Conservation (phyloP, 495 filamentous ascomycete genomes). For the Penicillium daleae region DNA sequence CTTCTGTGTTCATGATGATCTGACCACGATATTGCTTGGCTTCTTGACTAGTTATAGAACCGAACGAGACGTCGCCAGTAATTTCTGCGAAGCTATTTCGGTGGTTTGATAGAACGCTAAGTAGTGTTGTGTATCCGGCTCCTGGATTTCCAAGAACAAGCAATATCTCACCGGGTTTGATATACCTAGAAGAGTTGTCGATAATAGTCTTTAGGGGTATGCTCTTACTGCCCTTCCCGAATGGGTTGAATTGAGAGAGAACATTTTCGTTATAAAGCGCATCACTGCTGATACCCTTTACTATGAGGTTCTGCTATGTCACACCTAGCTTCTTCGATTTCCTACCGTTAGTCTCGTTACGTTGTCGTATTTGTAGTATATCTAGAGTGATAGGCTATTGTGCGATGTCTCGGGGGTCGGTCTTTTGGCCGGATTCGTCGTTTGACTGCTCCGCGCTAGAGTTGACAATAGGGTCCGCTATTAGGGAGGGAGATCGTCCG, state of each 20-base stretch:
- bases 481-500: constrained; percentile 12
- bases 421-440: constrained; percentile 16
- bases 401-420: constrained; percentile 13
- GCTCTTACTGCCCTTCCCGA: constrained; percentile 32
- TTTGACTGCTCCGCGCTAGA: constrained; percentile 14
- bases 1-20: constrained; percentile 67
- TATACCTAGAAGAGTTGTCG: constrained; percentile 33
- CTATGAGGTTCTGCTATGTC: constrained; percentile 51
- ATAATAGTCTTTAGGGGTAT: constrained; percentile 36
- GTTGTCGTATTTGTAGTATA: constrained; percentile 15
- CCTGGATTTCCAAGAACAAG: constrained; percentile 46
- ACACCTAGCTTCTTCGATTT: constrained; percentile 47
- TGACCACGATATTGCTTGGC: constrained; percentile 65
- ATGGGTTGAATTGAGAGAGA: constrained; percentile 55
- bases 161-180: constrained; percentile 44
- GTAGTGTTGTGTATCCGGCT: constrained; percentile 42
- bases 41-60: constrained; percentile 55
- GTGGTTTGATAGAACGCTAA: constrained; percentile 73
- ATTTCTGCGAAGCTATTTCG: constrained; percentile 64
- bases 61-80: constrained; percentile 59
- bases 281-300: constrained; percentile 40
- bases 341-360: constrained; percentile 7
- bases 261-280: constrained; percentile 48
- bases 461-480: constrained; percentile 14
- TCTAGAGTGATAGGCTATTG: constrained; percentile 15